These are phyloP conservation scores for Saccharomycopsis oosterbeekiorum DNA, from an alignment of 805 yeast genomes.

Conservation along the genomic window DNA sequence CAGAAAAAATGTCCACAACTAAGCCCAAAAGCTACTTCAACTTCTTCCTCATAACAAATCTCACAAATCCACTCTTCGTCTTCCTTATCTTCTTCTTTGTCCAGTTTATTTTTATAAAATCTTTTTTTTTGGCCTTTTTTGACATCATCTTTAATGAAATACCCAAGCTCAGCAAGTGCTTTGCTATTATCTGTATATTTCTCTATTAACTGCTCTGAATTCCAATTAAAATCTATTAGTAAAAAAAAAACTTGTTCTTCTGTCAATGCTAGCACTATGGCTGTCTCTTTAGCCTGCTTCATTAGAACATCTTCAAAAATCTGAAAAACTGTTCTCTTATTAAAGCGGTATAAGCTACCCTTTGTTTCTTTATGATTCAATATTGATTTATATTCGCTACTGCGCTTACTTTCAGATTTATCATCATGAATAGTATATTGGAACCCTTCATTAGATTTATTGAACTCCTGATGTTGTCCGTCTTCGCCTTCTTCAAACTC, in stretches of 20 bases:
- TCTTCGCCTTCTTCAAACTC: neutral
- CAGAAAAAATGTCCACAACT: conserved; percentile 68
- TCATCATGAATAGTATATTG: neutral
- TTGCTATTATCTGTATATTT: conserved; percentile 36
- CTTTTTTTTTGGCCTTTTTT: neutral
- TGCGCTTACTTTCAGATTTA: neutral
- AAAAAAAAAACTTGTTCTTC: conserved; percentile 34
- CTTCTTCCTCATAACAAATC: conserved; percentile 69
- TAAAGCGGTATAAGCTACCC: neutral
- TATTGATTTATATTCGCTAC: neutral
- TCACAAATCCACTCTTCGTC: conserved; percentile 36
- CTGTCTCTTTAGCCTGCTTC: conserved; percentile 27
- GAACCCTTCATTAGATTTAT: neutral
- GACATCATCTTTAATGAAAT: neutral
- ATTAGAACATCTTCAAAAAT: conserved; percentile 22
- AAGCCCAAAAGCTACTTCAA: conserved; percentile 40
- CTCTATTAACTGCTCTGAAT: conserved; percentile 47
- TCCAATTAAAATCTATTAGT: conserved; percentile 46
- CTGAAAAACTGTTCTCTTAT: conserved; percentile 5
- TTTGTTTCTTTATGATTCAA: neutral
- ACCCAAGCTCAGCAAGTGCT: conserved; percentile 24
- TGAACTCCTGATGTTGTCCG: neutral
- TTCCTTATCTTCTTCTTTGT: neutral
- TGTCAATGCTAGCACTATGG: conserved; percentile 30
- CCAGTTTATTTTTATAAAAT: neutral